These are phyloP conservation scores for Ascosphaera aggregata DNA, from an alignment of 2,329 filamentous ascomycete genomes.

Conservation along the genomic window DNA sequence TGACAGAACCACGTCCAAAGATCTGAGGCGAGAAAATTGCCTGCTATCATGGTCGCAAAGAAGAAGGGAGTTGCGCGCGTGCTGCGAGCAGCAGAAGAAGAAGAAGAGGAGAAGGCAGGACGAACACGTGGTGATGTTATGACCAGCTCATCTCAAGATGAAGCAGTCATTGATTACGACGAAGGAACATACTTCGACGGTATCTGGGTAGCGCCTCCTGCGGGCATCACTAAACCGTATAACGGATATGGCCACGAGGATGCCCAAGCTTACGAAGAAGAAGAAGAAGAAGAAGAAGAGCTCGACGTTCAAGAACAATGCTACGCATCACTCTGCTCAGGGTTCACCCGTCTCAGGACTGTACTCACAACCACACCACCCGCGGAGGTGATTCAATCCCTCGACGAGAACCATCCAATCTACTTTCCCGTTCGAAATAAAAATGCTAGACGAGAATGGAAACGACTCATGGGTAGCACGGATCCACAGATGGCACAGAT, in stretches of 20 bases:
- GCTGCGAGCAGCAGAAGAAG: not conserved
- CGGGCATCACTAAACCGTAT: conserved; percentile 16
- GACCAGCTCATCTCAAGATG: conserved; percentile 16
- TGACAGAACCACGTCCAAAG: conserved; percentile 2
- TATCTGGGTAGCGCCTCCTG: conserved; percentile 44
- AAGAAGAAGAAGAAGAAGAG: conserved; percentile 8
- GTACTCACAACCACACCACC: conserved; percentile 35
- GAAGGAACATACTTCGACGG: conserved; percentile 54
- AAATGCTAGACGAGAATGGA: conserved; percentile 33
- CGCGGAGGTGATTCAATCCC: conserved; percentile 24
- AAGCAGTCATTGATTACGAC: conserved; percentile 17
- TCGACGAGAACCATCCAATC: conserved; percentile 29
- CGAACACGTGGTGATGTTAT: no score
- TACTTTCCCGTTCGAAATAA: conserved; percentile 30
- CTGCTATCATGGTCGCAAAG: conserved; percentile 5
- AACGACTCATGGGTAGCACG: conserved; percentile 14
- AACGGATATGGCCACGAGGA: no score
- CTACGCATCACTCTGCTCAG: conserved; percentile 38
- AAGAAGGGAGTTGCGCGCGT: not conserved
- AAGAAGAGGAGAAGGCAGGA: no score
- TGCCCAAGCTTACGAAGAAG: no score
- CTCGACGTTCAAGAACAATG: conserved; percentile 39
- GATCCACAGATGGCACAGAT: conserved; percentile 27
- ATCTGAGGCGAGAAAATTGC: conserved; percentile 7
- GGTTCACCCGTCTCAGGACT: conserved; percentile 41